Evolutionary conservation across 2,329 filamentous ascomycete genomes (phyloP), one percentile per base, ranked within the genome.

Genomic region (Alternaria hordeiaustralica): DNA sequence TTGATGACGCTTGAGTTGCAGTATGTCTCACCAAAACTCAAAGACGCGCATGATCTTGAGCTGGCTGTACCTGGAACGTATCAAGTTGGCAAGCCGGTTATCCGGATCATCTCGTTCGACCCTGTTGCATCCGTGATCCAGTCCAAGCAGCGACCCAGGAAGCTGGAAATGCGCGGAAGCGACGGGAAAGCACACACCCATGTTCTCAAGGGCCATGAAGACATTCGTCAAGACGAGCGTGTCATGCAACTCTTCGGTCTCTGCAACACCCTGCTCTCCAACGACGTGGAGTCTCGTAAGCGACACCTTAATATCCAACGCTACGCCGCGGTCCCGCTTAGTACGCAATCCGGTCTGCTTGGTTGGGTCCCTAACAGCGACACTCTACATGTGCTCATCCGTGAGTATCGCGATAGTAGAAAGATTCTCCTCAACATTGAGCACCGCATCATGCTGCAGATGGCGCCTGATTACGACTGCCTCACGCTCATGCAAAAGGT

Each of bases 401-500:
- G 96, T 68, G 96, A 99, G 79, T 99, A 99, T 78, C 92, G 96
- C 66, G 96, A 99, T 80, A 97, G 92, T 71, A 90, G 96, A 58
- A 97, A 97, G 83, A 99, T 99, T 69, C 84, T 99, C 43, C 90
- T 99, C 70, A 99, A 99, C 77, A 99, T 99, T 68, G 96, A 99
- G 82, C 96, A 99, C 78, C 92, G 96, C 46, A 99, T 99, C 79
- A 99, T 99, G 96, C 85, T 99, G 60, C 96, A 99, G 80, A 99
- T 99, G 96, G 96, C 96, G 23, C 96, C 96, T 0, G 96, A 99
- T 78, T 99, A 98, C 76, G 96, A 99, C 78, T 97, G 97, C 75
- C 89, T 99, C 50, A 98, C 96, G 1, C 87, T 99, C 36, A 98
- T 99, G 96, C 96, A 99, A 79, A 99, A 99, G 83, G 96, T 99